Conservation (phyloP, 257 asterid species). For the Solanum virginianum region DNA sequence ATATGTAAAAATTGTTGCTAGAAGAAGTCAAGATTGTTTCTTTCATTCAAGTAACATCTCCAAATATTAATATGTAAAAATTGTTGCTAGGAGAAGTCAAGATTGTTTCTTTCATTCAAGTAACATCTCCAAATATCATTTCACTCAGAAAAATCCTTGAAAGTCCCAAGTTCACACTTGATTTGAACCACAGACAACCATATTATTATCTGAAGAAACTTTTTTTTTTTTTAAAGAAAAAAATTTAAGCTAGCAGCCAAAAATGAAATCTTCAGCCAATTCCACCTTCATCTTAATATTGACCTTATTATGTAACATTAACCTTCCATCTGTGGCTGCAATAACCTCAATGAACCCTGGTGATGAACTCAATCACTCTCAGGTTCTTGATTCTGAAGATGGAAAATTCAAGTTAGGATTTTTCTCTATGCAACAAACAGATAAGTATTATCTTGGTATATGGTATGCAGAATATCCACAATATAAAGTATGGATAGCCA, state of each 20-base stretch:
- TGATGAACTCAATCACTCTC: not conserved
- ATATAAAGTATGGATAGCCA: not conserved
- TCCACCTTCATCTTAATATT: not conserved
- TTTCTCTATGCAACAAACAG: not conserved
- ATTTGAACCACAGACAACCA: not conserved
- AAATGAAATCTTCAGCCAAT: not conserved
- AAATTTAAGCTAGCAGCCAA: too few species aligned
- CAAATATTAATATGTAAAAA: too few species aligned
- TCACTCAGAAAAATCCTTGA: not conserved
- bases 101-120: not conserved
- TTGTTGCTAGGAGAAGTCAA: not conserved
- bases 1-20: not conserved
- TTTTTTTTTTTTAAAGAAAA: not conserved
- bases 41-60: not conserved
- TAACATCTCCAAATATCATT: not conserved
- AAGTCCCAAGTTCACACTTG: not conserved
- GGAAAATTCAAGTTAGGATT: not conserved
- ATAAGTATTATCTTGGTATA: not conserved
- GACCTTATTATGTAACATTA: not conserved
- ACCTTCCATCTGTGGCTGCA: not conserved
- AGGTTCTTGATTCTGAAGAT: not conserved
- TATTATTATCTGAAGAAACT: not conserved
- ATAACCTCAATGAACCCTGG: not conserved
- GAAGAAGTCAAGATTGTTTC: too few species aligned
- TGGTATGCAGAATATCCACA: not conserved